phyloP scores from a whole-genome alignment of 768 basidiomycete species.

The Lepiota venenata region DNA sequence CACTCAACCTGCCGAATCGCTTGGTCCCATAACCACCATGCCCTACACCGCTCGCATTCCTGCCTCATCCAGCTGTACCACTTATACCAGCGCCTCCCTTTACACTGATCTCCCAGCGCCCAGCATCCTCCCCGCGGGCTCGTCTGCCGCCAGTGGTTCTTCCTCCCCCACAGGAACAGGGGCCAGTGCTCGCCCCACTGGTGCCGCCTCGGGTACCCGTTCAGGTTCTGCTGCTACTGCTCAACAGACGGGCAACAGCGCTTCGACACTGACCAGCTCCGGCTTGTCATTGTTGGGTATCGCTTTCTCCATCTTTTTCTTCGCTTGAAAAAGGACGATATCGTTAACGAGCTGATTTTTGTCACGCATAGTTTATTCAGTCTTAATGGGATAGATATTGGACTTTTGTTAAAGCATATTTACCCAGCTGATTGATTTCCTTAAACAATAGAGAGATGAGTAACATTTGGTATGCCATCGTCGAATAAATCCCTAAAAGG shows the following conservation, averaged over 20 bases:
- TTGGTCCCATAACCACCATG: constrained; percentile 37
- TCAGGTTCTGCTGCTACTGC: constrained; percentile 15
- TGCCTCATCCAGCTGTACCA: constrained; percentile 32
- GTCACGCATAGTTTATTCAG: too few relatives aligned
- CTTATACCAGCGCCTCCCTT: constrained; percentile 24
- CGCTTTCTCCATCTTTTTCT: constrained; percentile 21
- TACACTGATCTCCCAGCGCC: constrained; percentile 22
- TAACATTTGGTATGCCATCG: too few relatives aligned
- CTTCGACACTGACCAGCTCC: constrained; percentile 14
- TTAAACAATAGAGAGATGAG: too few relatives aligned
- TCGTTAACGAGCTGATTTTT: not conserved
- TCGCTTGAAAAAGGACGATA: constrained; percentile 15
- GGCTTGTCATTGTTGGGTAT: constrained; percentile 17
- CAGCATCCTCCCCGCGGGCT: not conserved
- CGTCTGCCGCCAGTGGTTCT: not conserved
- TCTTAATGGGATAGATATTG: not conserved
- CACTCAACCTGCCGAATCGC: constrained; percentile 39
- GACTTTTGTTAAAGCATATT: not conserved
- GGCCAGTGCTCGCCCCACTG: constrained; percentile 8
- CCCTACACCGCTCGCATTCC: constrained; percentile 41
- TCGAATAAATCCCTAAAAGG: too few relatives aligned
- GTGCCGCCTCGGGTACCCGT: not conserved
- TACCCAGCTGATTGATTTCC: too few relatives aligned
- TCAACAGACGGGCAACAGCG: constrained; percentile 10
- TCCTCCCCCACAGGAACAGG: not conserved